A percentile compares a stretch with the other conserved stretches of the same genome.
These are phyloP conservation scores for Nemania diffusa DNA, from an alignment of 2,329 filamentous ascomycete genomes.

Conservation along the genomic window DNA sequence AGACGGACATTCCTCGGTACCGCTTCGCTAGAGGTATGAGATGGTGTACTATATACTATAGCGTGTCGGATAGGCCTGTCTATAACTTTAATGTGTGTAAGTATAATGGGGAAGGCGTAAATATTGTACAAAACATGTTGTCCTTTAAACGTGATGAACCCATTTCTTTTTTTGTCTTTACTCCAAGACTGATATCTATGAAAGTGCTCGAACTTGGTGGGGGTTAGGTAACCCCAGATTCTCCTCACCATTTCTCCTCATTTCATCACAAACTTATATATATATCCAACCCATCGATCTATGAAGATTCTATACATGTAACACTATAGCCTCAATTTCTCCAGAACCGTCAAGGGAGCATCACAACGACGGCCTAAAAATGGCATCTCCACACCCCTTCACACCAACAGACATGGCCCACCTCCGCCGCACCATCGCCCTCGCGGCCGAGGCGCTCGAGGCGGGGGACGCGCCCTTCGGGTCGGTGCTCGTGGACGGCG, in stretches of 20 bases:
- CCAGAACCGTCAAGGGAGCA: background rate
- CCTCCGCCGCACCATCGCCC: slow-evolving; percentile 43
- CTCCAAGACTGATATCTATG: background rate
- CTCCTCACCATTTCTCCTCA: slow-evolving; percentile 11
- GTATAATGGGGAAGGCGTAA: background rate
- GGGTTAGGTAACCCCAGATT: background rate
- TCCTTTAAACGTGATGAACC: background rate
- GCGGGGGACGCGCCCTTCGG: slow-evolving; percentile 44
- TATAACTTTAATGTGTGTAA: slow-evolving; percentile 23
- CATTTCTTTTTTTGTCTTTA: background rate
- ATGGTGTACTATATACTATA: slow-evolving; percentile 12
- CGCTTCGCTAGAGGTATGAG: background rate
- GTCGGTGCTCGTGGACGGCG: slow-evolving; percentile 32
- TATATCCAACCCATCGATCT: background rate
- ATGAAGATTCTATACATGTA: too few species aligned
- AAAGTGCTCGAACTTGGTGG: background rate
- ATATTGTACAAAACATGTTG: background rate
- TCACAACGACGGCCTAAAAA: background rate
- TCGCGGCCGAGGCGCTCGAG: slow-evolving; percentile 45
- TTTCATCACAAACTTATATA: background rate
- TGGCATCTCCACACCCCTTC: slow-evolving; percentile 10
- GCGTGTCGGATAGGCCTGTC: background rate
- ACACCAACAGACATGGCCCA: slow-evolving; percentile 32
- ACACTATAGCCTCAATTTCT: background rate
- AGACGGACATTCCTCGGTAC: background rate